These are phyloP conservation scores for Paecilomyces variotii DNA, from an alignment of 2,329 filamentous ascomycete genomes.

Conservation along the genomic window DNA sequence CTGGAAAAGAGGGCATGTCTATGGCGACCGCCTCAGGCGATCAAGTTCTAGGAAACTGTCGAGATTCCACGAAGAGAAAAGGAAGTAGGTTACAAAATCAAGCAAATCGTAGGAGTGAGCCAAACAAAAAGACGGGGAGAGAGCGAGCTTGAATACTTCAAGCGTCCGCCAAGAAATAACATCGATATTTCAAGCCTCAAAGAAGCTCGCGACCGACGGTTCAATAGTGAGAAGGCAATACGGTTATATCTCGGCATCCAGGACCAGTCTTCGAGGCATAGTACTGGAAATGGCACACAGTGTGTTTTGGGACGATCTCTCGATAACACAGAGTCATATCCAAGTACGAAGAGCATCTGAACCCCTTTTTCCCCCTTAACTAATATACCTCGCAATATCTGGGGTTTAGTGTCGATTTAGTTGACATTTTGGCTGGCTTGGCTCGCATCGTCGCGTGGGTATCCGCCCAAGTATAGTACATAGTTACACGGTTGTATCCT, in stretches of 20 bases:
- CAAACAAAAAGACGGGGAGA: neutral
- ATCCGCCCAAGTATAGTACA: neutral
- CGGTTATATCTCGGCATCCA: neutral
- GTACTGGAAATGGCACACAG: neutral
- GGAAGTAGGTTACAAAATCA: neutral
- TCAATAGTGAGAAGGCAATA: neutral
- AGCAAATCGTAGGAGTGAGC: neutral
- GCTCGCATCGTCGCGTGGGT: conserved; percentile 2
- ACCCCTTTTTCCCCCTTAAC: neutral
- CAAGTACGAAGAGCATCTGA: neutral
- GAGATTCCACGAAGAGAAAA: too few relatives aligned
- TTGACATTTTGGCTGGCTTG: conserved; percentile 4
- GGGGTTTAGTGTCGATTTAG: neutral
- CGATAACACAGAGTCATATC: neutral
- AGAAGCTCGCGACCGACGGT: neutral
- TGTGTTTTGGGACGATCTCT: neutral
- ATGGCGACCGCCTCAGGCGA: too few relatives aligned
- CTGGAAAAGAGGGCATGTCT: neutral
- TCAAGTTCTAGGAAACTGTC: too few relatives aligned
- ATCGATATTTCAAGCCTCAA: neutral
- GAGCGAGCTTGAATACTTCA: neutral
- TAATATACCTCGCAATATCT: neutral
- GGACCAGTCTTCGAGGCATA: neutral
- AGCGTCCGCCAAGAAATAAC: neutral
- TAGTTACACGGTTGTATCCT: neutral